Base-by-base conservation (phyloP, 306 rosid species). In the Glycine tomentella region DNA sequence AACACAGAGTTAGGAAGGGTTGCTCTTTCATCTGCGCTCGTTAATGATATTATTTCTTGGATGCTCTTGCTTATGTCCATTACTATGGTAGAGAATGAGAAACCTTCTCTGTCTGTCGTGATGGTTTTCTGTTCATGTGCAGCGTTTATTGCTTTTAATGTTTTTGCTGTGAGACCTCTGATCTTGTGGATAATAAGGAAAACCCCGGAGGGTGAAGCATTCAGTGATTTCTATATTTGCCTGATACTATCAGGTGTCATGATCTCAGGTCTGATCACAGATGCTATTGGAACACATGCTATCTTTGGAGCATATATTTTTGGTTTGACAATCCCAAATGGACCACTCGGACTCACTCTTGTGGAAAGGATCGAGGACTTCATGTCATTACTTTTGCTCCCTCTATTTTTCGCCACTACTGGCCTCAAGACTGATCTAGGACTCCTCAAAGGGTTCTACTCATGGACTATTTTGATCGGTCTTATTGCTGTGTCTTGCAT, bases 291-390 rank as follows among this genome's bases (percentile, higher is more conserved):
- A 49, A 92, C 94, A 1, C 99, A 95, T 46, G 81, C 96, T 2
- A 89, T 95, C 16, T 89, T 95, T 15, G 99, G 99, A 5, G 99
- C 97, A 40, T 95, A 91, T 77, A 90, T 91, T 36, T 95, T 93
- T 74, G 99, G 99, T 5, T 73, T 95, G 76, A 81, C 81, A 3
- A 93, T 95, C 20, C 98, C 98, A 8, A 86, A 83, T 50, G 98
- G 99, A 3, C 94, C 99, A 2, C 92, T 93, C 12, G 96, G 93
- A 2, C 80, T 86, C 11, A 84, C 97, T 16, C 90, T 95, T 13
- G 89, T 93, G 1, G 98, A 95, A 81, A 95, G 89, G 87, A 90
- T 93, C 0, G 99, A 95, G 88, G 99, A 95, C 56, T 95, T 91
- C 44, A 87, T 92, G 4, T 89, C 99, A 0, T 93, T 94, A 3